phyloP scores from a whole-genome alignment of 768 basidiomycete genomes.

The Amyloporia xantha region DNA sequence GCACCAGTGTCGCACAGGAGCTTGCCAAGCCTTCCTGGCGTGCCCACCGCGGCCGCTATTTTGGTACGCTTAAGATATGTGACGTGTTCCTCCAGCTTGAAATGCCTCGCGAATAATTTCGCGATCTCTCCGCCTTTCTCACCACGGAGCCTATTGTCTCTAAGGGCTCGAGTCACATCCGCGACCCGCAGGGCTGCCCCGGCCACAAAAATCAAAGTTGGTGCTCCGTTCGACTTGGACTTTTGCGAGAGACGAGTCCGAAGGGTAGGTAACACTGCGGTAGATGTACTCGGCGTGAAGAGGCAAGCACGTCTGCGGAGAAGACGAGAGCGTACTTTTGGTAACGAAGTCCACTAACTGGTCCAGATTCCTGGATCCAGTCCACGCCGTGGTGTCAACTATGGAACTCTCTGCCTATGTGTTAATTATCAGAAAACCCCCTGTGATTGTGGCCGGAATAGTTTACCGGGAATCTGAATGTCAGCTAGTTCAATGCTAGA shows the following conservation, averaged over 20 bases:
- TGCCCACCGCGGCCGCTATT: slow-evolving; percentile 85
- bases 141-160: slow-evolving; percentile 60
- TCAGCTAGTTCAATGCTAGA: slow-evolving; percentile 79
- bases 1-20: slow-evolving; percentile 66
- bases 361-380: slow-evolving; percentile 63
- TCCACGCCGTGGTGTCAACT: slow-evolving; percentile 71
- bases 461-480: slow-evolving; percentile 68
- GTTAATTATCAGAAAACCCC: slow-evolving; percentile 34
- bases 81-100: slow-evolving; percentile 85
- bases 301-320: too few species aligned
- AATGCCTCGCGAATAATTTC: slow-evolving; percentile 93
- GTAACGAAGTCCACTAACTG: slow-evolving; percentile 69
- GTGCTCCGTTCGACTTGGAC: slow-evolving; percentile 75
- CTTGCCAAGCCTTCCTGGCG: slow-evolving; percentile 87
- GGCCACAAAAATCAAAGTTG: slow-evolving; percentile 78
- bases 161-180: slow-evolving; percentile 73
- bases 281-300: slow-evolving; percentile 3
- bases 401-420: slow-evolving; percentile 61
- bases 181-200: slow-evolving; percentile 90
- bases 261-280: slow-evolving; percentile 57
- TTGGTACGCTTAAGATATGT: slow-evolving; percentile 79
- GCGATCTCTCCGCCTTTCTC: slow-evolving; percentile 89
- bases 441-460: slow-evolving; percentile 15
- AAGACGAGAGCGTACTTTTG: slow-evolving; percentile 57
- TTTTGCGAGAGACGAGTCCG: slow-evolving; percentile 66